Evolutionary conservation across 2,329 filamentous ascomycete genomes (phyloP), one percentile per base, ranked within the genome.

Genomic region (Ophiostoma sp.): DNA sequence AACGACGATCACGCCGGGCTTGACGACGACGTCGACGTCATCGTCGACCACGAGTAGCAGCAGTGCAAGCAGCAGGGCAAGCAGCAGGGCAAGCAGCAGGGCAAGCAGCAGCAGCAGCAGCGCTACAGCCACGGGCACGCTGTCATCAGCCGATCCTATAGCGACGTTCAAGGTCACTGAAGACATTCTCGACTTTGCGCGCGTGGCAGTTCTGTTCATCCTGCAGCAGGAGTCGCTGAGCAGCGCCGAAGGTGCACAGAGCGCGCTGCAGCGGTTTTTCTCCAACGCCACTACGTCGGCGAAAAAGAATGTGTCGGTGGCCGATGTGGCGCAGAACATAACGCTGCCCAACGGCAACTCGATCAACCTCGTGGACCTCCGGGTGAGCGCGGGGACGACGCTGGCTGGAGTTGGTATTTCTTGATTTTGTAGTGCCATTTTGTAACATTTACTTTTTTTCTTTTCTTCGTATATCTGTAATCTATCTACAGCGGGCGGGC

Each of bases 111-210:
- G 64, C 67, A 2, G 60, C 73, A 49, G 67, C 40, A 14, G 72
- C 71, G 67, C 44, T 9, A 73, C 72, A 2, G 68, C 73, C 11
- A 73, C 74, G 2, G 71, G 73, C 2, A 73, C 73, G 2, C 47
- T 73, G 4, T 71, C 73, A 11, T 71, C 72, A 12, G 70, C 75
- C 12, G 72, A 78, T 36, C 75, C 75, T 12, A 72, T 76, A 3
- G 44, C 36, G 36, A 74, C 72, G 0, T 88, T 88, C 65, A 75
- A 74, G 0, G 78, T 86, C 12, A 85, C 84, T 0, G 81, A 87
- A 68, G 80, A 85, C 65, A 81, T 82, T 0, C 77, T 88, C 0
- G 87, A 90, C 73, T 90, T 90, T 77, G 83, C 86, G 0, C 82
- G 87, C 3, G 81, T 88, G 2, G 83, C 82, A 0, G 83, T 90